phyloP scores from a whole-genome alignment of 805 yeast species.

The Trichomonascus vanleenenianus region DNA sequence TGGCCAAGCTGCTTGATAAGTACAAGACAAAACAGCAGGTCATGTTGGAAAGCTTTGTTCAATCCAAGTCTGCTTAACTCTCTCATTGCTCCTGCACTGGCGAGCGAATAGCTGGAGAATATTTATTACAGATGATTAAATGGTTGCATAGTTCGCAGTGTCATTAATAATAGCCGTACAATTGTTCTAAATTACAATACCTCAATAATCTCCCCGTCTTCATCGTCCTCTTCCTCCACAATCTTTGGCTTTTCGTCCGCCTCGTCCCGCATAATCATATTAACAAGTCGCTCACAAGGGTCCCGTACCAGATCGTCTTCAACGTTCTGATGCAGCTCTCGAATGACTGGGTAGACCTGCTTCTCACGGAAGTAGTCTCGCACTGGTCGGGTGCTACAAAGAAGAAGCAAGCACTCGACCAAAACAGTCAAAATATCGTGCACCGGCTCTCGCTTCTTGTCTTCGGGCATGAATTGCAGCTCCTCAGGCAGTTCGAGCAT shows the following conservation, averaged over 20 bases:
- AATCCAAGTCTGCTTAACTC: no score
- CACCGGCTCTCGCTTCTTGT: slow-evolving; percentile 69
- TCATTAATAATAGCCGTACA: no score
- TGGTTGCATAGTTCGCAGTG: no score
- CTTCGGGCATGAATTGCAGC: slow-evolving; percentile 68
- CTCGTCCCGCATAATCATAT: slow-evolving; percentile 90
- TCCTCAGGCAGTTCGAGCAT: slow-evolving; percentile 83
- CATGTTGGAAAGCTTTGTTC: no score
- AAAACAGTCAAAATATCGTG: slow-evolving; percentile 56
- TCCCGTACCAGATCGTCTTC: slow-evolving; percentile 44
- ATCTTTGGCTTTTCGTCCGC: slow-evolving; percentile 7
- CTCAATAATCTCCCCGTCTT: slow-evolving; percentile 37
- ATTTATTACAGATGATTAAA: no score
- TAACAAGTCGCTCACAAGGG: slow-evolving; percentile 76
- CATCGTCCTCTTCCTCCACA: slow-evolving; percentile 14
- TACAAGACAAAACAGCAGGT: no score
- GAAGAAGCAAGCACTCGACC: slow-evolving; percentile 68
- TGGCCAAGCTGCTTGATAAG: no score
- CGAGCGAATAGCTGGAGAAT: no score
- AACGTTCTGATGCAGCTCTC: slow-evolving; percentile 66
- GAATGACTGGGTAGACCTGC: slow-evolving; percentile 75
- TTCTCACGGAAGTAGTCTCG: slow-evolving; percentile 75
- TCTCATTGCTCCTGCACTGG: no score
- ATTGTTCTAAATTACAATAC: slow-evolving; percentile 30
- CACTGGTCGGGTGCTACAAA: slow-evolving; percentile 65